phyloP scores from a whole-genome alignment of 208 protist species.

The Crithidia expoeki region DNA sequence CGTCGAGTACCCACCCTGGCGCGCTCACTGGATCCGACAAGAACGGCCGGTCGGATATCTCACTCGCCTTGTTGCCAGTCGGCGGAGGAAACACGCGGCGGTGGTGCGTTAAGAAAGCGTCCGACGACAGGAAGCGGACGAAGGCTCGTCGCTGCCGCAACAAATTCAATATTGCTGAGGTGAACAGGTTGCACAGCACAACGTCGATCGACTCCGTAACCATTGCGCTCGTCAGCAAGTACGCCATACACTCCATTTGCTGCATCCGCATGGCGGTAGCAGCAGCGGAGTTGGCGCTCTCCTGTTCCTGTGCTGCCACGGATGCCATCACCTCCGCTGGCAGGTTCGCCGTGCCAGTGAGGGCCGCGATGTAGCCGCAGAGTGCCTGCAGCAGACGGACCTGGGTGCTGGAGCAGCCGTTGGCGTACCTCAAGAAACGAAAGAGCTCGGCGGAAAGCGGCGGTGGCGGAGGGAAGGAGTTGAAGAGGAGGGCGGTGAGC shows the following conservation, averaged over 20 bases:
- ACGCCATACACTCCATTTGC: conserved; percentile 50
- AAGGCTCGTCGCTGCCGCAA: conserved; percentile 54
- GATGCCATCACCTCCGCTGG: conserved; percentile 25
- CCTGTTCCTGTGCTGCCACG: conserved; percentile 21
- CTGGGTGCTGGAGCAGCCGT: conserved; percentile 70
- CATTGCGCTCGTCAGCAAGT: conserved; percentile 70
- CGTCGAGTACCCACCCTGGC: conserved; percentile 71
- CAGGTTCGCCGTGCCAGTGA: conserved; percentile 41
- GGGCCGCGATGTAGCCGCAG: conserved; percentile 68
- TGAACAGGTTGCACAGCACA: conserved; percentile 58
- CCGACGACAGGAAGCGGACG: conserved; percentile 53
- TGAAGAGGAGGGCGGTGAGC: conserved; percentile 7
- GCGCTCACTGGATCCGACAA: conserved; percentile 43
- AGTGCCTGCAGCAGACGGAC: conserved; percentile 61
- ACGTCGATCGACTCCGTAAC: conserved; percentile 73
- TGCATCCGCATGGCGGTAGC: conserved; percentile 25
- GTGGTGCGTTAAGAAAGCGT: conserved; percentile 41
- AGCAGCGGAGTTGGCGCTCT: conserved; percentile 15
- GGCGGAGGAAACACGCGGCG: conserved; percentile 40
- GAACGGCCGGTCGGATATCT: conserved; percentile 22
- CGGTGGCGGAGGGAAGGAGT: conserved; percentile 11
- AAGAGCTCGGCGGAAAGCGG: conserved; percentile 58
- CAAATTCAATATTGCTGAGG: conserved; percentile 43
- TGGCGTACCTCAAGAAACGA: conserved; percentile 78
- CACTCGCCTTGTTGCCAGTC: conserved; percentile 3